Evolutionary conservation across 805 yeast genomes (phyloP).

Genomic region (Teunomyces barrocoloradensis): DNA sequence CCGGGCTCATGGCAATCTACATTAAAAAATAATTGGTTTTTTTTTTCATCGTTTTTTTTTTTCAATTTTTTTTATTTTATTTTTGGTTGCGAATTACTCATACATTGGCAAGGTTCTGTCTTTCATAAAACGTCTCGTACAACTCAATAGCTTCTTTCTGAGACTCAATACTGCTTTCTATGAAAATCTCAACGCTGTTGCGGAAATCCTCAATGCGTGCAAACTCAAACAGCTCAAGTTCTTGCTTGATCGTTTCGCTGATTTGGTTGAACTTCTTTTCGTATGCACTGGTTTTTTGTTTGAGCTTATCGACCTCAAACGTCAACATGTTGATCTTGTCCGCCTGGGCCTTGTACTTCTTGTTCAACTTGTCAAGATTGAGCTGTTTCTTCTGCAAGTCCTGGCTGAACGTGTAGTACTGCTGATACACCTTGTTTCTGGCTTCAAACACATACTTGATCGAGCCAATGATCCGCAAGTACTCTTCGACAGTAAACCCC

Average conservation of each 20-base stretch:
- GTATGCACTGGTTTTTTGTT: conserved; percentile 50
- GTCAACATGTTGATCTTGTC: conserved; percentile 62
- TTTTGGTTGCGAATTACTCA: neutral
- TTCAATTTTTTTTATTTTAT: neutral
- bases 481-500: conserved; percentile 86
- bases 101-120: conserved; percentile 23
- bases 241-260: conserved; percentile 63
- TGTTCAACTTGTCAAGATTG: conserved; percentile 41
- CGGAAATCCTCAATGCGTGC: conserved; percentile 82
- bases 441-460: conserved; percentile 71
- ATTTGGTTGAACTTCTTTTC: conserved; percentile 63
- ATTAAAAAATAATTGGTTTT: neutral
- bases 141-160: conserved; percentile 88
- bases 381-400: conserved; percentile 47
- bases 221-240: conserved; percentile 65
- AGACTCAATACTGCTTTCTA: conserved; percentile 86
- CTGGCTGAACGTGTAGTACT: conserved; percentile 42
- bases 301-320: conserved; percentile 56
- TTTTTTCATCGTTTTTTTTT: neutral
- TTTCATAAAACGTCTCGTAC: conserved; percentile 85
- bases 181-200: conserved; percentile 82
- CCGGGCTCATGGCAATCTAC: neutral
- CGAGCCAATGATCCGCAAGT: conserved; percentile 72
- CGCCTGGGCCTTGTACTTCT: conserved; percentile 47
- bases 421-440: conserved; percentile 55